phyloP scores from a whole-genome alignment of 495 filamentous ascomycete species.

The Aspergillus panamensis region DNA sequence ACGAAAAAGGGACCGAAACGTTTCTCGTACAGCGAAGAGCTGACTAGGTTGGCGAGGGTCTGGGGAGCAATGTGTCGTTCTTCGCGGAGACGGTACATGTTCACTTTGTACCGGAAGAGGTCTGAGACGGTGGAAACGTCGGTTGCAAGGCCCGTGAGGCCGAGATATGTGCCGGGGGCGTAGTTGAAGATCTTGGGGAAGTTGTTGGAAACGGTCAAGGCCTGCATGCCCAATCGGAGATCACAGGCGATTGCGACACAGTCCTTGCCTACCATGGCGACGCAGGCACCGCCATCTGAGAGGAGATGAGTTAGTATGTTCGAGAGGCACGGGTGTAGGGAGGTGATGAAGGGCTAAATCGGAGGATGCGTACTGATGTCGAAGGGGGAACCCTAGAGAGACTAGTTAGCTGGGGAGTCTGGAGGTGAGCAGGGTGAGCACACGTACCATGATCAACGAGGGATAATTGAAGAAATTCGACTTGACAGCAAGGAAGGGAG shows the following conservation, averaged over 20 bases:
- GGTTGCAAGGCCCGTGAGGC: conserved; percentile 91
- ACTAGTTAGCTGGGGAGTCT: conserved; percentile 32
- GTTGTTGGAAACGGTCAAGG: conserved; percentile 97
- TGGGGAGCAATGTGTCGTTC: conserved; percentile 91
- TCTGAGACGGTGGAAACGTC: conserved; percentile 93
- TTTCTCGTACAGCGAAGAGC: conserved; percentile 82
- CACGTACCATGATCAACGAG: conserved; percentile 24
- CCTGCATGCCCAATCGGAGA: conserved; percentile 93
- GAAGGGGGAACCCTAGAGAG: conserved; percentile 70
- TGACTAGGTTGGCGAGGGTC: conserved; percentile 95
- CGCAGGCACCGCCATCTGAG: conserved; percentile 89
- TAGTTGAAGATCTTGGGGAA: conserved; percentile 99
- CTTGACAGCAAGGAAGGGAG: conserved; percentile 3
- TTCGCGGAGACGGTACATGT: conserved; percentile 98
- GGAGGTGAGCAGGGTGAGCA: conserved; percentile 9
- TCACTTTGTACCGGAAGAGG: conserved; percentile 98
- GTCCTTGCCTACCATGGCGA: conserved; percentile 99
- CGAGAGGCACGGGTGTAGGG: conserved; percentile 4
- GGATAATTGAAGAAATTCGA: conserved; percentile 6
- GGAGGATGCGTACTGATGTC: conserved; percentile 68
- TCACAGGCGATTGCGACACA: conserved; percentile 99
- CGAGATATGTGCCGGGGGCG: conserved; percentile 87
- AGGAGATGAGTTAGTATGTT: conserved; percentile 27
- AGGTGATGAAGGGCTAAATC: not conserved
- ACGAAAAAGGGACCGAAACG: conserved; percentile 97